phyloP scores from a whole-genome alignment of 306 rosid species.

The Quercus dentata region DNA sequence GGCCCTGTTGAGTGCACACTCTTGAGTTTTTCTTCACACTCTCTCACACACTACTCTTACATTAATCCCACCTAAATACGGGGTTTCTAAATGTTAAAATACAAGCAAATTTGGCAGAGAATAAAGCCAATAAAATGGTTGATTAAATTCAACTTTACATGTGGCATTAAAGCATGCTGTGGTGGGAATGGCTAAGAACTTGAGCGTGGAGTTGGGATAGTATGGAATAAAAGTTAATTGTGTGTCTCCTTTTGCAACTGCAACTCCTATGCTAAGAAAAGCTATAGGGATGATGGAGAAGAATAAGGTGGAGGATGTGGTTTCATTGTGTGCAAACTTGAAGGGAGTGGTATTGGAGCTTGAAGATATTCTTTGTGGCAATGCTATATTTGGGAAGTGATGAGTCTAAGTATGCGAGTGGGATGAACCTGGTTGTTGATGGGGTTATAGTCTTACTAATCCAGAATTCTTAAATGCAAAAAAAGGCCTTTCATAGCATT shows the following conservation, averaged over 20 bases:
- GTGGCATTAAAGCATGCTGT: background rate
- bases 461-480: too few relatives aligned
- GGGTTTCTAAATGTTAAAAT: too few relatives aligned
- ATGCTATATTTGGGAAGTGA: slow-evolving; percentile 33
- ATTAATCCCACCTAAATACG: too few relatives aligned
- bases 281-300: background rate
- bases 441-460: background rate
- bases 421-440: background rate
- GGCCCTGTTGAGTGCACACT: too few relatives aligned
- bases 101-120: too few relatives aligned
- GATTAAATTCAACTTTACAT: too few relatives aligned
- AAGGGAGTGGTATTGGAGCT: slow-evolving; percentile 25
- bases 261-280: background rate
- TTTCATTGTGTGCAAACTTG: slow-evolving; percentile 13
- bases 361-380: slow-evolving; percentile 32
- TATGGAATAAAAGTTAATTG: background rate
- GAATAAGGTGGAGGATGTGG: slow-evolving; percentile 15
- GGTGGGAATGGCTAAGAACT: background rate
- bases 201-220: background rate
- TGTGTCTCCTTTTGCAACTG: background rate
- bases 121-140: too few relatives aligned
- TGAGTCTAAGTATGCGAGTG: slow-evolving; percentile 14
- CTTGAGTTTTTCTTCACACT: too few relatives aligned
- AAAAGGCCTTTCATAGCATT: too few relatives aligned
- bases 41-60: too few relatives aligned